phyloP scores from a whole-genome alignment of 371 early-diverging fungal species.

The Blastocladiella emersonii region DNA sequence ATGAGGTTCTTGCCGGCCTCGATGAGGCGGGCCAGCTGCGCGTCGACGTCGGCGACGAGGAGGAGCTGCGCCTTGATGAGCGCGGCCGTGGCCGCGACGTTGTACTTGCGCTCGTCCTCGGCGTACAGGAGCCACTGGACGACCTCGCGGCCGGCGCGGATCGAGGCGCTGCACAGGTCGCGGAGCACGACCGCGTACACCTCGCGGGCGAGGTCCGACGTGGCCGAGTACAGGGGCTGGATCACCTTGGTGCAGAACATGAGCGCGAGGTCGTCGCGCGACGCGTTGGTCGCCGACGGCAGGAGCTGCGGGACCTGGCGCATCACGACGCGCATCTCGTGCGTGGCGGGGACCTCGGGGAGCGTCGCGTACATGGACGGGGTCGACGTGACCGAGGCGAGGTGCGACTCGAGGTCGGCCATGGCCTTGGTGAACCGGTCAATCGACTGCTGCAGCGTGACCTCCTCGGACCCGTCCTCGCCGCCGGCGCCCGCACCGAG shows the following conservation, averaged over 20 bases:
- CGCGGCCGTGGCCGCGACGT: constrained; percentile 66
- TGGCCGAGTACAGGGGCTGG: constrained; percentile 60
- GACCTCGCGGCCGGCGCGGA: constrained; percentile 64
- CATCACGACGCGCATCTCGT: constrained; percentile 56
- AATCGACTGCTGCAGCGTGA: constrained; percentile 14
- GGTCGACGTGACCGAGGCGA: constrained; percentile 18
- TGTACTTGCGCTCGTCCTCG: constrained; percentile 85
- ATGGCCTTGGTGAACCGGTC: constrained; percentile 36
- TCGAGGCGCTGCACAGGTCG: constrained; percentile 61
- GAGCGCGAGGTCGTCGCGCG: constrained; percentile 60
- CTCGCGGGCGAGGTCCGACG: constrained; percentile 56
- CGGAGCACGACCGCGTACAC: constrained; percentile 68
- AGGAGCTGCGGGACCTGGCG: constrained; percentile 49
- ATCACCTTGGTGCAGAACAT: constrained; percentile 77
- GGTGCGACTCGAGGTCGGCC: constrained; percentile 56
- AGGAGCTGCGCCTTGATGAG: constrained; percentile 66
- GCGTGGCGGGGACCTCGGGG: constrained; percentile 53
- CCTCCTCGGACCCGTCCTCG: not conserved
- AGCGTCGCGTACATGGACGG: constrained; percentile 25
- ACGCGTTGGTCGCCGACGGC: constrained; percentile 22
- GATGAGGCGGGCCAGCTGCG: constrained; percentile 66
- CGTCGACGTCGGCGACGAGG: constrained; percentile 63
- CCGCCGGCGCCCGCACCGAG: not conserved
- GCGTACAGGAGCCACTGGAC: constrained; percentile 82
- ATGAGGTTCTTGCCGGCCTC: constrained; percentile 47